phyloP scores from a whole-genome alignment of 176 grass and related monocot genomes.

The Hyparrhenia diplandra region DNA sequence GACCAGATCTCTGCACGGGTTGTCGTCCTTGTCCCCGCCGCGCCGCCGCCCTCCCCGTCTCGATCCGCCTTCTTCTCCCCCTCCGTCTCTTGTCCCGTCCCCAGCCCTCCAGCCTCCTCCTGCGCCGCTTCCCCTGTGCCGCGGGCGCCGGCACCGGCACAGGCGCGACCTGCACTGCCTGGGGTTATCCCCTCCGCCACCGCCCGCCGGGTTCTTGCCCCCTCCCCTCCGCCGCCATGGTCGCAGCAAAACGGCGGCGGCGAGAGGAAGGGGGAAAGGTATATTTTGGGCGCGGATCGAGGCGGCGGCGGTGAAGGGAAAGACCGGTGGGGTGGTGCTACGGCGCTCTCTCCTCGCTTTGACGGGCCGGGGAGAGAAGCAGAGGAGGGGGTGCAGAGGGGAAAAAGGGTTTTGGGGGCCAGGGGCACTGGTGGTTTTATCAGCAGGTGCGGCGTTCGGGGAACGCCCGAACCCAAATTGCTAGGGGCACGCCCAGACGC shows the following conservation, averaged over 20 bases:
- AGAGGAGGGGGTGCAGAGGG: no score
- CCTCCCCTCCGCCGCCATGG: conserved; percentile 55
- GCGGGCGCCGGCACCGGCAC: no score
- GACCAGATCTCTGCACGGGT: conserved; percentile 27
- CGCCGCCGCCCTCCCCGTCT: not conserved
- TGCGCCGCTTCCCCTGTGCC: not conserved
- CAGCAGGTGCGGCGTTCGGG: conserved; percentile 6
- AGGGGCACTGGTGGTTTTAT: conserved; percentile 14
- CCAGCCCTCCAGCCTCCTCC: not conserved
- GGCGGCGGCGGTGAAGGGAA: not conserved
- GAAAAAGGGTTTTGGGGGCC: not conserved
- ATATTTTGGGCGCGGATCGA: conserved; percentile 46
- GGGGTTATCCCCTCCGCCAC: not conserved
- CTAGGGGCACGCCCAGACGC: not conserved
- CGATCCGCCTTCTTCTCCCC: conserved; percentile 3
- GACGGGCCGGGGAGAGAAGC: conserved; percentile 23
- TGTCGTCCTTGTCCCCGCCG: conserved; percentile 2
- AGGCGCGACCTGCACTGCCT: no score
- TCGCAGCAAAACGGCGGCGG: not conserved
- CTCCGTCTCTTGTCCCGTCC: not conserved
- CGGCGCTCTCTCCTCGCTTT: conserved; percentile 46
- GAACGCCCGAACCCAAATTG: not conserved
- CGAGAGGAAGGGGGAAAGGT: not conserved
- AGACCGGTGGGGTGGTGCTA: no score
- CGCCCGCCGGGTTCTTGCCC: conserved; percentile 21